phyloP scores from a whole-genome alignment of 768 basidiomycete genomes.

The Tulasnella sp. region DNA sequence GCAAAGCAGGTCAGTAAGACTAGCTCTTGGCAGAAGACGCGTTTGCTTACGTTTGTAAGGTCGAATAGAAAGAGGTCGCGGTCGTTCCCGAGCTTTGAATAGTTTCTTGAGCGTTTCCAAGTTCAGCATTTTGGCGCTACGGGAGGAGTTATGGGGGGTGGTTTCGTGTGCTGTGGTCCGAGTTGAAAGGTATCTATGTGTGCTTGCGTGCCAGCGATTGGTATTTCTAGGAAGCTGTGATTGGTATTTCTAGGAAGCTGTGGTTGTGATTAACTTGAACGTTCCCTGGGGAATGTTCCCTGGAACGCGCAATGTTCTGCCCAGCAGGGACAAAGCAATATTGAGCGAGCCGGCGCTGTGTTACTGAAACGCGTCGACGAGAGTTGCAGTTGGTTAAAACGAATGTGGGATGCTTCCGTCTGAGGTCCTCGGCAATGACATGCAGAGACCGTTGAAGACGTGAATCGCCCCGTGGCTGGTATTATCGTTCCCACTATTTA shows the following conservation, averaged over 20 bases:
- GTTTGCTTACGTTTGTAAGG: background rate
- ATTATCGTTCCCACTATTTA: too few species aligned
- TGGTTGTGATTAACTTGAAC: background rate
- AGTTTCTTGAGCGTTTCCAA: background rate
- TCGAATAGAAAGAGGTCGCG: background rate
- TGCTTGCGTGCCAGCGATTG: background rate
- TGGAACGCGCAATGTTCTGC: background rate
- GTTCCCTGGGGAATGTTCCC: too few species aligned
- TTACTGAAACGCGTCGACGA: background rate
- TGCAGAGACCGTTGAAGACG: too few species aligned
- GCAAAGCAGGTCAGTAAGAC: background rate
- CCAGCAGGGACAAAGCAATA: background rate
- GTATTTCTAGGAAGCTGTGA: background rate
- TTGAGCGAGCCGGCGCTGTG: background rate
- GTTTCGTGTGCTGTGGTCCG: background rate
- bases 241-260: background rate
- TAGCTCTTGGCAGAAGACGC: background rate
- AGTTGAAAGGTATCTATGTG: background rate
- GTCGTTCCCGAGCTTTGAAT: background rate
- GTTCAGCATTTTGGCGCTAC: background rate
- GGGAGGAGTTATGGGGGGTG: background rate
- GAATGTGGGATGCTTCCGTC: too few species aligned
- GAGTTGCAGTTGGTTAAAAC: too few species aligned
- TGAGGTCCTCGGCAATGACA: too few species aligned
- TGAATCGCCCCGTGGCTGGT: too few species aligned